Percentiles rank a stretch among this genome's conserved stretches.
Conservation (phyloP, 23 red algal genomes). For the Gracilaria domingensis region DNA sequence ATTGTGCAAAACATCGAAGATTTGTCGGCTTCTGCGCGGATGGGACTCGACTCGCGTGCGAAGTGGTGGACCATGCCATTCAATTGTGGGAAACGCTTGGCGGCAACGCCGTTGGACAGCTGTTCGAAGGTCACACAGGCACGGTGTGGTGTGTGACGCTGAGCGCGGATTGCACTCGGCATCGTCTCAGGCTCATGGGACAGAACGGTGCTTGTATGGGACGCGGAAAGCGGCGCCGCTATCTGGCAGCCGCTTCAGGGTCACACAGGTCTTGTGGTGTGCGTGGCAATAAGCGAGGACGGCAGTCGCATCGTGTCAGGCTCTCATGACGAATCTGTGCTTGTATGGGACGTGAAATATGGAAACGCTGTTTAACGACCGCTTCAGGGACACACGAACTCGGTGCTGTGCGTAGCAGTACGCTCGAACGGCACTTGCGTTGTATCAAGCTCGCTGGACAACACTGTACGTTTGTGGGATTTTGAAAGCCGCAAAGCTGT, state of each 20-base stretch:
- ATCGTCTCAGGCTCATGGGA: not conserved
- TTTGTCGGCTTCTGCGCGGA: not conserved
- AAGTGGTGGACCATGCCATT: not conserved
- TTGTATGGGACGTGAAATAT: no score
- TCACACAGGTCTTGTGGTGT: no score
- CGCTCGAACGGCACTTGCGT: not conserved
- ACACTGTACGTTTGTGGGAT: not conserved
- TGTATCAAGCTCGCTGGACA: not conserved
- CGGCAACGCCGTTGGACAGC: not conserved
- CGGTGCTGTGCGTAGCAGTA: not conserved
- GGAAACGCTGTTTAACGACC: not conserved
- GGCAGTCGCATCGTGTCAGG: no score
- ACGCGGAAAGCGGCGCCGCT: not conserved
- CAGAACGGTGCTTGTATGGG: conserved; percentile 2
- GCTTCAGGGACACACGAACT: not conserved
- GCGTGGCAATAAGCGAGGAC: no score
- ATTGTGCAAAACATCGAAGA: not conserved
- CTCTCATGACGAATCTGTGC: no score
- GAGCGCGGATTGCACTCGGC: not conserved
- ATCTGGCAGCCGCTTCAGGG: not conserved
- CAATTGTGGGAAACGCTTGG: not conserved
- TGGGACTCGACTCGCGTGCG: not conserved
- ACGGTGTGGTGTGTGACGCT: not conserved
- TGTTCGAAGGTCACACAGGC: not conserved
- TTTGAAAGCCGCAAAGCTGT: no score